Evolutionary conservation across 139 green algal species (phyloP).

Genomic region (Mesotaenium endlicherianum): DNA sequence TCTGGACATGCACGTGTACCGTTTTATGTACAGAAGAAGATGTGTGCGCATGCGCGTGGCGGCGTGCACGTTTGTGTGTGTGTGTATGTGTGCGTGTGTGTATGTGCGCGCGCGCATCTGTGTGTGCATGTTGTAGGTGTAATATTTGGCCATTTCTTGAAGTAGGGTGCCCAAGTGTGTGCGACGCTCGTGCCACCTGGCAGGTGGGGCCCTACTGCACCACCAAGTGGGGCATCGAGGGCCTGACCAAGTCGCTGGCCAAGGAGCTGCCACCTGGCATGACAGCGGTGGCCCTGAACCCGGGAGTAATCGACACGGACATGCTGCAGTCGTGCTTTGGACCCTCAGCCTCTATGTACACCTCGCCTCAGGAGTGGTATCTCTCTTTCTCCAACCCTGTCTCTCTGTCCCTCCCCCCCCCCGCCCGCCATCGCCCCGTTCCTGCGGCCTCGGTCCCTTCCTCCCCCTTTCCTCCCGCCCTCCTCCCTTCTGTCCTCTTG

Average conservation of each 20-base stretch:
- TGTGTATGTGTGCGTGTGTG: background rate
- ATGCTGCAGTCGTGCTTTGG: slow-evolving; percentile 45
- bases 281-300: slow-evolving; percentile 33
- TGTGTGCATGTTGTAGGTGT: background rate
- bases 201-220: slow-evolving; percentile 44
- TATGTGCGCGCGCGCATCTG: background rate
- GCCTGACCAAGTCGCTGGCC: slow-evolving; percentile 32
- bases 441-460: too few relatives aligned
- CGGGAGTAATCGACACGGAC: slow-evolving; percentile 41
- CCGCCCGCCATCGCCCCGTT: too few relatives aligned
- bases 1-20: too few relatives aligned
- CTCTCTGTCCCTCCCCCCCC: too few relatives aligned
- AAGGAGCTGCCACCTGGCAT: slow-evolving; percentile 28
- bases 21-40: too few relatives aligned
- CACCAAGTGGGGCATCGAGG: slow-evolving; percentile 44
- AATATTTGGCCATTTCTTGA: too few relatives aligned
- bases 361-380: slow-evolving; percentile 25
- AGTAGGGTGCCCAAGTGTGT: background rate
- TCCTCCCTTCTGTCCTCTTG: too few relatives aligned
- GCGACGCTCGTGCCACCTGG: background rate
- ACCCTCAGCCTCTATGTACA: slow-evolving; percentile 34
- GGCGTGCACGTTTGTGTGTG: background rate
- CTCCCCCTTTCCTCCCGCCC: too few relatives aligned
- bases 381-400: too few relatives aligned
- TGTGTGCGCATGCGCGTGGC: too few relatives aligned